Evolutionary conservation across 2,329 filamentous ascomycete genomes (phyloP).

Genomic region (Cladosporium phlei): DNA sequence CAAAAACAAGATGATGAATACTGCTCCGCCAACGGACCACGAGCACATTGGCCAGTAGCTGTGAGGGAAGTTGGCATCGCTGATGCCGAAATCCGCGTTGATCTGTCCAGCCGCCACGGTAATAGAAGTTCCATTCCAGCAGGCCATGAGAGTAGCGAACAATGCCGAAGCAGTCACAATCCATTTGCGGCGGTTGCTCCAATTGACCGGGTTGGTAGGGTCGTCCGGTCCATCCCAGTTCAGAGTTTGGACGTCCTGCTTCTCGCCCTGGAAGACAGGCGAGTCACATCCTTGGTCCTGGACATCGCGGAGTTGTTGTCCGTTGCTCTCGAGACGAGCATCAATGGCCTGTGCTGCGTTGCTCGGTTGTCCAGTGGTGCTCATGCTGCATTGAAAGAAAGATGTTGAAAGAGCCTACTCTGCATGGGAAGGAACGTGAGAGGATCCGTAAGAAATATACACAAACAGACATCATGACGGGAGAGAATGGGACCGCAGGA

Average conservation of each 20-base stretch:
- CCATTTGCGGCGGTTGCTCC: conserved; percentile 31
- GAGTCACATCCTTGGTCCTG: background rate
- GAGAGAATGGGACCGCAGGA: no score
- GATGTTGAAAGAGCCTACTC: background rate
- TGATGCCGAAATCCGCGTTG: conserved; percentile 30
- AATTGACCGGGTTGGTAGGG: conserved; percentile 33
- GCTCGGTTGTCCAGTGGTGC: background rate
- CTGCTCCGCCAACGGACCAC: conserved; percentile 35
- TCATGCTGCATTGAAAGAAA: conserved; percentile 5
- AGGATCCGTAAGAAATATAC: conserved; percentile 1
- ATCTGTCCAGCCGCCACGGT: conserved; percentile 33
- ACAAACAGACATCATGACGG: conserved; percentile 1
- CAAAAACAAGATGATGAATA: conserved; percentile 34
- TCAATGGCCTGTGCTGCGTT: conserved; percentile 3
- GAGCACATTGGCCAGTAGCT: conserved; percentile 36
- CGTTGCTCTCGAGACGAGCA: conserved; percentile 8
- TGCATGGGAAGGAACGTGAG: background rate
- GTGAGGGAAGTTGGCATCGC: conserved; percentile 35
- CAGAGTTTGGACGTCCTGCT: conserved; percentile 36
- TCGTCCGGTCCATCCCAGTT: conserved; percentile 48
- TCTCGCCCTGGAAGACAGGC: conserved; percentile 1
- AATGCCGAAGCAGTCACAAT: conserved; percentile 30
- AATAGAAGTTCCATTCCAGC: conserved; percentile 34
- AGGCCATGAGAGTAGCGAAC: conserved; percentile 31
- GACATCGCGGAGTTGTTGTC: conserved; percentile 9